phyloP scores from a whole-genome alignment of 306 rosid genomes.

The Trichosanthes cucumerina region DNA sequence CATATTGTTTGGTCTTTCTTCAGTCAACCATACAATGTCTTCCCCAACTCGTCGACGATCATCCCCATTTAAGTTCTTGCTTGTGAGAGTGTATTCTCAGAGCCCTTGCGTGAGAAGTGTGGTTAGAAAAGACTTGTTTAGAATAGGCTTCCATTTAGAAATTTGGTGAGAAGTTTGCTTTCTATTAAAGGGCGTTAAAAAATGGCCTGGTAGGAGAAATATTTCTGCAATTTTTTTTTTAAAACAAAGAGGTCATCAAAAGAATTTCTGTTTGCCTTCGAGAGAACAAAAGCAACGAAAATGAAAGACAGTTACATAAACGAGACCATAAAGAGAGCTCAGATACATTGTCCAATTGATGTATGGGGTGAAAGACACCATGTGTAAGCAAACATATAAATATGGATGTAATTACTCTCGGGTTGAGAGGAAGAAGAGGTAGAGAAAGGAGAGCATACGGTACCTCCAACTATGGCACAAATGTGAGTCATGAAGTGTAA shows the following conservation, averaged over 20 bases:
- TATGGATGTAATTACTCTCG: background rate
- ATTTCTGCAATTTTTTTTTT: background rate
- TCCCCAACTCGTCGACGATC: background rate
- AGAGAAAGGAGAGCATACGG: background rate
- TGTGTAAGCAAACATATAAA: background rate
- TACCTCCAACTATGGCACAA: slow-evolving; percentile 93
- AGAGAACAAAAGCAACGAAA: background rate
- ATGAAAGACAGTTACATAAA: background rate
- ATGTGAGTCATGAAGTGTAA: slow-evolving; percentile 75
- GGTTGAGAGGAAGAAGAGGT: background rate
- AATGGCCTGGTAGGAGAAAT: background rate
- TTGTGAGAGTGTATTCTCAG: background rate
- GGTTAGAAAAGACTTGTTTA: background rate
- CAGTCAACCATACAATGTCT: background rate
- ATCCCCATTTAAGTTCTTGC: background rate
- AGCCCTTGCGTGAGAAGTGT: background rate
- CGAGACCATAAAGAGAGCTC: background rate
- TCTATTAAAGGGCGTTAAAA: too few species aligned
- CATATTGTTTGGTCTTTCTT: background rate
- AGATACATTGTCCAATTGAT: background rate
- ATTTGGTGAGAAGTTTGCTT: background rate
- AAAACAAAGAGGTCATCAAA: background rate
- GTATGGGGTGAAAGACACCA: background rate
- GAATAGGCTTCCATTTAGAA: background rate
- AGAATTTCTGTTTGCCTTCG: background rate